These are phyloP conservation scores for Leptographium lundbergii DNA, from an alignment of 2,329 filamentous ascomycete species.

Conservation along the genomic window DNA sequence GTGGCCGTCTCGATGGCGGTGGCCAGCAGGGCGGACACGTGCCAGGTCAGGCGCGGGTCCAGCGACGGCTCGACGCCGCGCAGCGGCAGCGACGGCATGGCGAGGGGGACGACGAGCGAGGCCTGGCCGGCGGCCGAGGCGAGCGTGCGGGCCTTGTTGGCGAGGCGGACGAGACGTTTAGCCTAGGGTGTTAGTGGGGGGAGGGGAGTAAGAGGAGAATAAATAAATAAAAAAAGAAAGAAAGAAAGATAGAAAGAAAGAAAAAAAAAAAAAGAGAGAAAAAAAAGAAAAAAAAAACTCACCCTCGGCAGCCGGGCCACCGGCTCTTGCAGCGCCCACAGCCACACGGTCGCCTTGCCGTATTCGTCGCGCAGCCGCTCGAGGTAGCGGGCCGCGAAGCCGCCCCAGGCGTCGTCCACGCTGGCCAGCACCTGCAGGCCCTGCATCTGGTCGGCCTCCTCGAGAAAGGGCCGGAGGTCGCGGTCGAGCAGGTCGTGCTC, in stretches of 20 bases:
- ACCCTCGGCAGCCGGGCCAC: slow-evolving; percentile 41
- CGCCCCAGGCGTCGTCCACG: slow-evolving; percentile 69
- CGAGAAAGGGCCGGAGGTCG: slow-evolving; percentile 77
- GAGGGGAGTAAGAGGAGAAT: no score
- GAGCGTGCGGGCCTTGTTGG: slow-evolving; percentile 64
- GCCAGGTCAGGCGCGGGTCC: slow-evolving; percentile 59
- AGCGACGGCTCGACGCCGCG: slow-evolving; percentile 39
- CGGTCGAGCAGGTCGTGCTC: slow-evolving; percentile 81
- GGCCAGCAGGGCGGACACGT: slow-evolving; percentile 63
- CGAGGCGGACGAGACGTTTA: slow-evolving; percentile 49
- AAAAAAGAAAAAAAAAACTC: slow-evolving; percentile 9
- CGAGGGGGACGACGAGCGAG: slow-evolving; percentile 66
- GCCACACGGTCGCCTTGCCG: slow-evolving; percentile 75
- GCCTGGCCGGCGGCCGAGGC: slow-evolving; percentile 56
- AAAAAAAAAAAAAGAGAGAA: background rate
- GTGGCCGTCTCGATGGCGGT: slow-evolving; percentile 68
- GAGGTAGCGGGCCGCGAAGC: slow-evolving; percentile 60
- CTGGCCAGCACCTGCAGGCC: slow-evolving; percentile 67
- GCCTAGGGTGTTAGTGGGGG: slow-evolving; percentile 27
- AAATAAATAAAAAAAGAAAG: background rate
- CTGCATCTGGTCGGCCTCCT: slow-evolving; percentile 89
- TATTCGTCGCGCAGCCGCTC: slow-evolving; percentile 81
- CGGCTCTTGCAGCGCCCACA: slow-evolving; percentile 67
- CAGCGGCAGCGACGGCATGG: slow-evolving; percentile 41
- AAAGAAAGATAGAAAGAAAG: no score